These are phyloP conservation scores for Trichoderma sp. DNA, from an alignment of 2,329 filamentous ascomycete species.

Conservation along the genomic window DNA sequence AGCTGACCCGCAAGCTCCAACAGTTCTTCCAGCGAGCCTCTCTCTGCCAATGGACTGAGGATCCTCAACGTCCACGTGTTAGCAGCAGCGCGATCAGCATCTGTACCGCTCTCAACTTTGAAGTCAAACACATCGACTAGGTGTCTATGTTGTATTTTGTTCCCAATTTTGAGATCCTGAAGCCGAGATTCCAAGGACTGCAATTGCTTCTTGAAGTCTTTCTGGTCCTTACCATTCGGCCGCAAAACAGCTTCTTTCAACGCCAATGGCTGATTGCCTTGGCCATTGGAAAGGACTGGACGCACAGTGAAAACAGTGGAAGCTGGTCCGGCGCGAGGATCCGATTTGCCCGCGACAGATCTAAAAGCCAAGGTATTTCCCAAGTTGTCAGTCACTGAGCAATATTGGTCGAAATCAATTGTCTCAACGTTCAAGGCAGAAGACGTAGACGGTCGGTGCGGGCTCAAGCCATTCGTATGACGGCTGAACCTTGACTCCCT, in stretches of 20 bases:
- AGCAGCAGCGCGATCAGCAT: constrained; percentile 43
- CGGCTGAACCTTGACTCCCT: constrained; percentile 68
- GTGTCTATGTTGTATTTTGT: constrained; percentile 74
- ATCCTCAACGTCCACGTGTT: constrained; percentile 73
- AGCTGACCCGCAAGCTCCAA: constrained; percentile 78
- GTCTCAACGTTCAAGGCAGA: constrained; percentile 38
- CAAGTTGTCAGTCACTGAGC: constrained; percentile 64
- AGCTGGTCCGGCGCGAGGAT: constrained; percentile 66
- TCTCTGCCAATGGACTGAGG: constrained; percentile 76
- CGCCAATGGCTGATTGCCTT: constrained; percentile 66
- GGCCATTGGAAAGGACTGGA: constrained; percentile 62
- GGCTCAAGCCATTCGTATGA: constrained; percentile 46
- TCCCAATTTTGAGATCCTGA: constrained; percentile 73
- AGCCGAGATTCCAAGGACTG: constrained; percentile 77
- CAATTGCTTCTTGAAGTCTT: constrained; percentile 74
- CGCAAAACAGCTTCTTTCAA: constrained; percentile 72
- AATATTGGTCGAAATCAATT: constrained; percentile 69
- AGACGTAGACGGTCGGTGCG: constrained; percentile 37
- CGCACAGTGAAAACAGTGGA: constrained; percentile 74
- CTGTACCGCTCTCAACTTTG: constrained; percentile 66
- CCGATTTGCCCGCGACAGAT: constrained; percentile 69
- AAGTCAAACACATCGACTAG: constrained; percentile 81
- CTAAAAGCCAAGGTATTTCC: constrained; percentile 70
- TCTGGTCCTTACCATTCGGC: constrained; percentile 59
- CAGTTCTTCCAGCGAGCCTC: constrained; percentile 80